Base-by-base conservation (phyloP, 768 basidiomycete genomes). In the Phylloporus sp. region DNA sequence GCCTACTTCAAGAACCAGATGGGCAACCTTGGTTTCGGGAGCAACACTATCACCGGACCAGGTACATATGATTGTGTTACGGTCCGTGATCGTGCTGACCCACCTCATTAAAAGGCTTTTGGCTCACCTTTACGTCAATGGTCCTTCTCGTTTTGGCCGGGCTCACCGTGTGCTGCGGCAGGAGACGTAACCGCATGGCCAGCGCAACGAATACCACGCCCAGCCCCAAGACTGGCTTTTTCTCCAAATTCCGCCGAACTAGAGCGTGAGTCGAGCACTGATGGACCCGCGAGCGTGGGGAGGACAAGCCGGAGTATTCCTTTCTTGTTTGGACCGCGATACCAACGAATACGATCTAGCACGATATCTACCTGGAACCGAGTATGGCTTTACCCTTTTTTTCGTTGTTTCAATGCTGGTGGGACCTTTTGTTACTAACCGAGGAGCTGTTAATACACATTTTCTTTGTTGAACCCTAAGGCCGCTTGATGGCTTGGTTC, bases 121-220 rank as follows among this genome's bases (percentile, higher is more conserved):
- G 86, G 86, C 61, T 89, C 63, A 86, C 84, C 2, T 79, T 89
- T 55, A 78, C 74, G 17, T 63, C 80, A 11, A 67, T 89, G 59
- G 67, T 88, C 53, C 74, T 88, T 5, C 74, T 82, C 26, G 64
- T 80, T 33, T 59, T 86, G 45, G 83, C 78, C 15, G 83, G 83
- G 42, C 77, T 78, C 70, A 81, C 81, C 4, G 80, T 86, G 29
- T 84, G 82, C 70, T 79, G 84, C 52, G 84, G 83, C 10, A 78
- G 83, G 31, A 71, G 82, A 46, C 75, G 70, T 46, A 70, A 74
- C 47, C 74, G 82, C 52, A 70, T 76, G 69, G 59, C 75, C 0
- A 69, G 69, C 18, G 74, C 67, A 15, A 62, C 53, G 1, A 14
- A 48, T 7, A 45, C 61, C 43, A 33, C 62, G 38, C 40, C 56